A percentile compares a stretch with the other conserved stretches of the same genome.
phyloP scores from a whole-genome alignment of 225 moss, liverwort and hornwort genomes.

The Marchantia paleacea region DNA sequence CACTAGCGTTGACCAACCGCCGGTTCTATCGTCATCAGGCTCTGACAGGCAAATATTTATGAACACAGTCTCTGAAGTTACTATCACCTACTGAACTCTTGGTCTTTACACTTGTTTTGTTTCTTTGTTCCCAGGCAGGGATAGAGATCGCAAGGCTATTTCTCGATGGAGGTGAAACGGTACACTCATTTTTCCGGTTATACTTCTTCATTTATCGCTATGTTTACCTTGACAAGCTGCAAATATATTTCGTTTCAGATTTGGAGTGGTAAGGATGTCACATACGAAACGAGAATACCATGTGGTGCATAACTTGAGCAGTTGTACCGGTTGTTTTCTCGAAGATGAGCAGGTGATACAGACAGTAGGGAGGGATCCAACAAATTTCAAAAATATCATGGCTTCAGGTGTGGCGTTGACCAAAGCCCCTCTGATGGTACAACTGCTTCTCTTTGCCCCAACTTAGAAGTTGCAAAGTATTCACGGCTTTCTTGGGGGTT shows the following conservation, averaged over 20 bases:
- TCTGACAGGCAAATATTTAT: background rate
- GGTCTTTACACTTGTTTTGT: background rate
- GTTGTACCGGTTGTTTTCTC: slow-evolving; percentile 20
- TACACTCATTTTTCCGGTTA: slow-evolving; percentile 30
- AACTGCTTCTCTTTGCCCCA: slow-evolving; percentile 17
- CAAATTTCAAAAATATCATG: slow-evolving; percentile 48
- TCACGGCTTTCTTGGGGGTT: background rate
- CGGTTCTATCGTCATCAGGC: background rate
- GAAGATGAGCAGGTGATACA: slow-evolving; percentile 76
- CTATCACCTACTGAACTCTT: background rate
- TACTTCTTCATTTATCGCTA: background rate
- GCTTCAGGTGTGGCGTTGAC: slow-evolving; percentile 61
- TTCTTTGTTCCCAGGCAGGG: slow-evolving; percentile 64
- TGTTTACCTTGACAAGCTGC: background rate
- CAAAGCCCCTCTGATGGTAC: slow-evolving; percentile 77
- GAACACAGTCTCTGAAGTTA: background rate
- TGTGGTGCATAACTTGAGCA: background rate
- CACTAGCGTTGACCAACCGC: background rate
- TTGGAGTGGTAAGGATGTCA: background rate
- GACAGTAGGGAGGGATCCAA: slow-evolving; percentile 77
- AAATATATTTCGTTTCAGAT: background rate
- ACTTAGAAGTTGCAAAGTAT: background rate
- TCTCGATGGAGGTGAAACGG: slow-evolving; percentile 79
- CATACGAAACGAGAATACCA: background rate
- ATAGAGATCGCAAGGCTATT: slow-evolving; percentile 85